phyloP scores from a whole-genome alignment of 495 filamentous ascomycete genomes.

The Podospora pseudocomata region DNA sequence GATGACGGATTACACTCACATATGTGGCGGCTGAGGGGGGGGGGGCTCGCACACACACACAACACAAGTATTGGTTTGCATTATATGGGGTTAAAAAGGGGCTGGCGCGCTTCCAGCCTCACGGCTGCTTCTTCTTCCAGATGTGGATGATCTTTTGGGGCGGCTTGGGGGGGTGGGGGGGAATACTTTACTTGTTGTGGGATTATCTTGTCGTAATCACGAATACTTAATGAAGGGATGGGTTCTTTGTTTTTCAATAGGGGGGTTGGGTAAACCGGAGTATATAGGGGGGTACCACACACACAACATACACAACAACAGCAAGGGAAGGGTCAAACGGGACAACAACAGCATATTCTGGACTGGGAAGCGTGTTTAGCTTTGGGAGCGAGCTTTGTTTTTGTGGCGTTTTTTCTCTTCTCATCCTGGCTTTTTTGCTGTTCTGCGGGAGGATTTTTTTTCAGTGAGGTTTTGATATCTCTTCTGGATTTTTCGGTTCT shows the following conservation, averaged over 20 bases:
- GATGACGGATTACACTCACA: conserved; percentile 1
- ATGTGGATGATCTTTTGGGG: background rate
- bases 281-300: conserved; percentile 6
- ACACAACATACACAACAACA: conserved; percentile 3
- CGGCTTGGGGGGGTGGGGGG: background rate
- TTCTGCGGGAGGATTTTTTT: background rate
- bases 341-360: background rate
- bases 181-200: background rate
- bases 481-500: background rate
- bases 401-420: background rate
- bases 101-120: background rate
- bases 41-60: background rate
- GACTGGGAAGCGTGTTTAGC: background rate
- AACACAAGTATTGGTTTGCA: background rate
- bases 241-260: conserved; percentile 1
- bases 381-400: background rate
- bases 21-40: background rate
- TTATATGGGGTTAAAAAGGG: background rate
- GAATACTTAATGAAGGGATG: background rate
- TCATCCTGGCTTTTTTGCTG: background rate
- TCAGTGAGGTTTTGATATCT: background rate
- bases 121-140: conserved; percentile 1
- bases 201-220: background rate
- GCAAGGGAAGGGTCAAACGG: conserved; percentile 1
- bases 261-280: background rate